A percentile compares a stretch with the other conserved stretches of the same genome.
phyloP scores from a whole-genome alignment of 345 rosid genomes.

The Heritiera fomes region DNA sequence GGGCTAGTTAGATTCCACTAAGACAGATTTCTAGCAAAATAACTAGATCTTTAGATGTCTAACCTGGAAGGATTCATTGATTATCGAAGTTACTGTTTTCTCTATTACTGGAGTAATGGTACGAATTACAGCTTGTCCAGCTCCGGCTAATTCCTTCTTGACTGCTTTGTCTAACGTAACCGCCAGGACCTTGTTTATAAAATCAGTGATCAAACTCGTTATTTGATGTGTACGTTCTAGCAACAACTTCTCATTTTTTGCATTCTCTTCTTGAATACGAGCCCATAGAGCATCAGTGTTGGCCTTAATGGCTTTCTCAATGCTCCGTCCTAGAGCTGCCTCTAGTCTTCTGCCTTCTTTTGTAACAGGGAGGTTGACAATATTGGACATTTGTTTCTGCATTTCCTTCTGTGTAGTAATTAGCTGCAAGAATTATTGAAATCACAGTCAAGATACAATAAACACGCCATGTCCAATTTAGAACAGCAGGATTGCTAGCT shows the following conservation, averaged over 20 bases:
- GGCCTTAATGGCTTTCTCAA: slow-evolving; percentile 72
- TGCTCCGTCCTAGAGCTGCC: slow-evolving; percentile 62
- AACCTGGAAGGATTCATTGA: slow-evolving; percentile 90
- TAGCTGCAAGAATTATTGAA: background rate
- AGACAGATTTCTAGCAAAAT: slow-evolving; percentile 19
- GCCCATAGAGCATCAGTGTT: slow-evolving; percentile 56
- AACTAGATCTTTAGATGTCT: slow-evolving; percentile 19
- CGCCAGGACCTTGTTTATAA: slow-evolving; percentile 62
- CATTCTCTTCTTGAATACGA: background rate
- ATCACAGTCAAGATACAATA: background rate
- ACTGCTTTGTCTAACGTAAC: slow-evolving; percentile 59
- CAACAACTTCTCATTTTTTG: slow-evolving; percentile 60
- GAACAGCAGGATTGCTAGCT: too few species aligned
- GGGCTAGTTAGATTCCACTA: slow-evolving; percentile 20
- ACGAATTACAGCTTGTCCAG: slow-evolving; percentile 56
- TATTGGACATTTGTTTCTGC: slow-evolving; percentile 74
- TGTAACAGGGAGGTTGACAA: slow-evolving; percentile 50
- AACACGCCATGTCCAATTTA: background rate
- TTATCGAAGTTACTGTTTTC: slow-evolving; percentile 61
- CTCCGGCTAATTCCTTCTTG: slow-evolving; percentile 66
- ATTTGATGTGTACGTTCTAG: slow-evolving; percentile 60
- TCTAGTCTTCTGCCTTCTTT: slow-evolving; percentile 85
- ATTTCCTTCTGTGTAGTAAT: slow-evolving; percentile 66
- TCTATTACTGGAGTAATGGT: slow-evolving; percentile 62
- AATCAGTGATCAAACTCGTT: slow-evolving; percentile 45